Evolutionary conservation across 148 eudicot genomes (phyloP), one percentile per base, ranked within the genome.

Genomic region (Vaccinium myrtillus): DNA sequence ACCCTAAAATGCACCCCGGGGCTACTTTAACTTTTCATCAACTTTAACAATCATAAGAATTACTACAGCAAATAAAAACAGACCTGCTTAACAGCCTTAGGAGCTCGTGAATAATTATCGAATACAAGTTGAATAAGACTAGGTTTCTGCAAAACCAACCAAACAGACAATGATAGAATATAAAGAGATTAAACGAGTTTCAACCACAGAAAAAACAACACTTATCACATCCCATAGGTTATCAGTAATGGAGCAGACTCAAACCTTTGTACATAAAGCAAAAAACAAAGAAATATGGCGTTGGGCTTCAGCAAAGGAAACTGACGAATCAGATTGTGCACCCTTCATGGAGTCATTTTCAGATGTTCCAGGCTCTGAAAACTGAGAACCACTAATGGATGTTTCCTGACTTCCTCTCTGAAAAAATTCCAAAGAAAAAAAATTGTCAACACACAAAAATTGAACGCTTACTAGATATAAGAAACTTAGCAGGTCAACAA

Each of bases 71-170:
- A 71, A 63, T 51, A 63, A 75, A 75, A 67, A 79, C 19, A 67
- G 79, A 97, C 99, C 99, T 95, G 98, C 93, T 97, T 95, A 82
- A 94, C 96, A 85, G 88, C 91, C 87, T 90, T 94, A 19, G 96
- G 90, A 81, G 98, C 91, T 83, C 87, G 92, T 13, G 88, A 91
- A 93, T 91, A 95, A 80, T 83, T 84, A 85, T 92, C 92, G 86
- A 97, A 97, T 80, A 95, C 94, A 85, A 93, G 94, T 82, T 87
- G 93, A 77, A 97, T 98, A 85, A 93, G 99, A 87, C 85, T 87
- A 86, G 95, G 98, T 88, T 92, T 95, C 99, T 97, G 92, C 90
- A 83, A 61, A 65, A 84, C 46, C 30, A 65, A 75, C 55, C 32
- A 77, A 74, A 32, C 49, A 69, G 74, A 27, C 16, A 79, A n/a